Base-by-base conservation (phyloP, 176 grass and related monocot species). In the Rhynchospora pubera region DNA sequence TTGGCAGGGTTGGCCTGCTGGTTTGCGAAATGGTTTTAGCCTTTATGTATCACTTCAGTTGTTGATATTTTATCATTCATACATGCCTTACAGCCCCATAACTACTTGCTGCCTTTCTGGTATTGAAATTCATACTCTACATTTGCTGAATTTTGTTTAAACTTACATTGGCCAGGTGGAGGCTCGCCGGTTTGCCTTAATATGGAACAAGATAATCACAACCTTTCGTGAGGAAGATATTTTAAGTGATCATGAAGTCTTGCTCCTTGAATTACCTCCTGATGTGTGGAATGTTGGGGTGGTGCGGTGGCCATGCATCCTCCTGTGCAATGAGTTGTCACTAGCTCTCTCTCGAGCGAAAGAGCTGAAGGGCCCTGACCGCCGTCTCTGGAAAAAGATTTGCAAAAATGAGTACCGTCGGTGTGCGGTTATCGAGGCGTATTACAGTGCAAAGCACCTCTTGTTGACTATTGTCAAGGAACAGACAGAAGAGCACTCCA, bases 171-270 rank as follows among this genome's bases (percentile, higher is more conserved):
- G 21, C 43, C 22, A 82, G 85, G 88, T 94, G 69, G 90, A 90
- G 65, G 88, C 90, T 48, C 86, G 88, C 0, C 77, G 88, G 9
- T 97, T 97, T 77, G 91, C 94, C 4, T 73, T 97, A 61, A 90
- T 97, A 79, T 97, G 94, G 94, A 97, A 97, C 58, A 92, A 97
- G 85, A 97, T 97, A 74, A 89, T 97, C 67, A 85, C 47, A 34
- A 92, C 91, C 22, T 97, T 97, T 78, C 88, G 94, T 59, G 94
- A 97, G 84, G 94, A 97, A 75, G 94, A 97, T 84, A 94, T 97
- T 82, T 75, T 97, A 32, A 94, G 91, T 71, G 94, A 97, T 64
- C 79, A 67, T 0, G 94, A 97, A 56, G 77, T 94, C 32, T 86
- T 94, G 83, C 91, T 97, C 68, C 90, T 97, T 7, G 91, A 97